Evolutionary conservation across 768 basidiomycete species (phyloP).

Genomic region (Termitomyces sp.): DNA sequence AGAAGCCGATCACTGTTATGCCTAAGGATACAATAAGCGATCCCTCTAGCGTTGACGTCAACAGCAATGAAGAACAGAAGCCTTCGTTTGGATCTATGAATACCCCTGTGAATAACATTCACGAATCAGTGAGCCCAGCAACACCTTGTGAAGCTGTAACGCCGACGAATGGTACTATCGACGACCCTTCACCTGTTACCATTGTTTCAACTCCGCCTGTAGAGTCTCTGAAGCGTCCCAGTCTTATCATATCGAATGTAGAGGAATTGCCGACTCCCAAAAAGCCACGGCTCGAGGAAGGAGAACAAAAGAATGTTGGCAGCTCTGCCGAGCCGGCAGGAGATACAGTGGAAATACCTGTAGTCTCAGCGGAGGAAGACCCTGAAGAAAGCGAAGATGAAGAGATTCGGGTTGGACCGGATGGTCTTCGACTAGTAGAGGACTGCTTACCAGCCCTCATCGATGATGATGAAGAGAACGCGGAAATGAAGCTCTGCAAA

Average conservation of each 20-base stretch:
- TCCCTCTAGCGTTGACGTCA: background rate
- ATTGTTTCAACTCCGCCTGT: background rate
- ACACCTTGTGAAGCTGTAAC: conserved; percentile 4
- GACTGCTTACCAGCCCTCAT: conserved; percentile 42
- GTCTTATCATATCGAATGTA: background rate
- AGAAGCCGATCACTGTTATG: background rate
- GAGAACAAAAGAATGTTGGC: background rate
- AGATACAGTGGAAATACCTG: background rate
- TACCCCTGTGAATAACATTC: background rate
- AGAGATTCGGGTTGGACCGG: conserved; percentile 31
- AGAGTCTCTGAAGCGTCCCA: conserved; percentile 10
- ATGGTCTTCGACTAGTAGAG: conserved; percentile 32
- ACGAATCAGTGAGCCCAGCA: background rate
- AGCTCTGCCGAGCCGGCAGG: background rate
- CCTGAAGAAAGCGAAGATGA: conserved; percentile 17
- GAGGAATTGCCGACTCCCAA: conserved; percentile 5
- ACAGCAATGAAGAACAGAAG: background rate
- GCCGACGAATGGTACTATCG: background rate
- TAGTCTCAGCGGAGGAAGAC: background rate
- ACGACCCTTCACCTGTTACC: background rate
- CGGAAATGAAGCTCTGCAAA: conserved; percentile 31
- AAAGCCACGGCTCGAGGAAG: conserved; percentile 10
- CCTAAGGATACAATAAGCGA: background rate
- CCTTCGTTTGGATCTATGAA: background rate
- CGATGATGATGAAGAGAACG: conserved; percentile 22